Percentiles rank a stretch among this genome's conserved stretches.
These are phyloP conservation scores for Eucalyptus leucophloia DNA, from an alignment of 345 rosid species.

Conservation along the genomic window DNA sequence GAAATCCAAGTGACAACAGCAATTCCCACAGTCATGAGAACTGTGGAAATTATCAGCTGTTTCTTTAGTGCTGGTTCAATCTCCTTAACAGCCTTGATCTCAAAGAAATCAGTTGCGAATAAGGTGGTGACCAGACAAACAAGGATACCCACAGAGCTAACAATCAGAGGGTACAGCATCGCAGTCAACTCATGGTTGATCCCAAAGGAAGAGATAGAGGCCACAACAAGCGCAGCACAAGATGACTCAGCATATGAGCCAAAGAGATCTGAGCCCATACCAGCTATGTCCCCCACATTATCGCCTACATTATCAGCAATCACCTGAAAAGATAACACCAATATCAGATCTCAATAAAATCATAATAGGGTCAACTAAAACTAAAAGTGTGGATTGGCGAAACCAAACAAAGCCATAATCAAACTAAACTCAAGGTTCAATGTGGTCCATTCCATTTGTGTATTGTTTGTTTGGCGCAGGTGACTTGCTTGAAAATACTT, in stretches of 20 bases:
- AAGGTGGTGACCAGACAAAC: constrained; percentile 65
- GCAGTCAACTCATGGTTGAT: constrained; percentile 57
- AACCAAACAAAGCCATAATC: background rate
- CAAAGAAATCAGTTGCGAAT: constrained; percentile 64
- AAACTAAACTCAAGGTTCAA: background rate
- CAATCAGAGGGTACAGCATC: constrained; percentile 58
- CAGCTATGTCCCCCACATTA: constrained; percentile 80
- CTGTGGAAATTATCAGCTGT: constrained; percentile 66
- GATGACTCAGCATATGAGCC: constrained; percentile 74
- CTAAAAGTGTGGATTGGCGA: background rate
- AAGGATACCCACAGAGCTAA: constrained; percentile 65
- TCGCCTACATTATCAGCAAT: constrained; percentile 88
- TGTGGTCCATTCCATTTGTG: background rate
- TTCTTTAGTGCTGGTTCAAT: constrained; percentile 62
- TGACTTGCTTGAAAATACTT: background rate
- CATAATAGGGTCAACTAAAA: background rate
- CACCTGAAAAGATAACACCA: constrained; percentile 25
- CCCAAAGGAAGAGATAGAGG: constrained; percentile 73
- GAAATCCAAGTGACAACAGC: constrained; percentile 47
- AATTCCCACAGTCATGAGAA: constrained; percentile 56
- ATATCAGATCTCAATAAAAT: background rate
- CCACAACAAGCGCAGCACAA: constrained; percentile 72
- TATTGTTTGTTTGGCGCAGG: background rate
- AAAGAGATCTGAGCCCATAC: constrained; percentile 78
- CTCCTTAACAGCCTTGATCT: constrained; percentile 61